Conservation (phyloP, 768 basidiomycete species). For the Pulveroboletus sp. region DNA sequence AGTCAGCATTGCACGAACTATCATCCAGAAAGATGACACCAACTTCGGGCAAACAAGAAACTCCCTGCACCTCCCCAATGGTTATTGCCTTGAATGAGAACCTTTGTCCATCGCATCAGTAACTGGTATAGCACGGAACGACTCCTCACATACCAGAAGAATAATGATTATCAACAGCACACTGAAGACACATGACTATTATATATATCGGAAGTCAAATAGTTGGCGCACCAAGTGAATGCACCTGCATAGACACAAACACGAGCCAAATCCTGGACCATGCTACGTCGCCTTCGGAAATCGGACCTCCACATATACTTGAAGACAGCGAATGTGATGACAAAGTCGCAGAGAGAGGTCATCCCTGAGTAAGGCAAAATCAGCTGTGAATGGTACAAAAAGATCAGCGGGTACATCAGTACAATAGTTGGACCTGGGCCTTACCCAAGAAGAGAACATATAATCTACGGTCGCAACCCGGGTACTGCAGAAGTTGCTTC, state of each 20-base stretch:
- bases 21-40: not conserved
- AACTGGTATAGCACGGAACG: no score
- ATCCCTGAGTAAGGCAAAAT: not conserved
- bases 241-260: slow-evolving; percentile 11
- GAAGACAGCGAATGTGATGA: slow-evolving; percentile 4
- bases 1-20: not conserved
- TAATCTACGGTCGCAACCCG: slow-evolving; percentile 1
- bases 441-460: not conserved
- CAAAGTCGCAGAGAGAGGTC: not conserved
- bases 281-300: slow-evolving; percentile 5
- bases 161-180: not conserved
- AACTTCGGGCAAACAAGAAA: slow-evolving; percentile 1
- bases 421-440: not conserved
- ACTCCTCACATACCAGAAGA: slow-evolving; percentile 1
- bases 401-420: not conserved
- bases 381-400: not conserved
- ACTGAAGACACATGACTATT: not conserved
- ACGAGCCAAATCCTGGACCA: slow-evolving; percentile 7
- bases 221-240: slow-evolving; percentile 8
- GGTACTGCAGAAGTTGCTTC: not conserved
- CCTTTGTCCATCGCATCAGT: not conserved
- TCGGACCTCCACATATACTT: slow-evolving; percentile 19
- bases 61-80: not conserved
- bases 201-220: no score
- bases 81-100: not conserved